Percentiles rank a stretch among this genome's conserved stretches.
Evolutionary conservation across 1,284 basidiomycete genomes (phyloP).

Genomic region (Phaffia rhodozyma): DNA sequence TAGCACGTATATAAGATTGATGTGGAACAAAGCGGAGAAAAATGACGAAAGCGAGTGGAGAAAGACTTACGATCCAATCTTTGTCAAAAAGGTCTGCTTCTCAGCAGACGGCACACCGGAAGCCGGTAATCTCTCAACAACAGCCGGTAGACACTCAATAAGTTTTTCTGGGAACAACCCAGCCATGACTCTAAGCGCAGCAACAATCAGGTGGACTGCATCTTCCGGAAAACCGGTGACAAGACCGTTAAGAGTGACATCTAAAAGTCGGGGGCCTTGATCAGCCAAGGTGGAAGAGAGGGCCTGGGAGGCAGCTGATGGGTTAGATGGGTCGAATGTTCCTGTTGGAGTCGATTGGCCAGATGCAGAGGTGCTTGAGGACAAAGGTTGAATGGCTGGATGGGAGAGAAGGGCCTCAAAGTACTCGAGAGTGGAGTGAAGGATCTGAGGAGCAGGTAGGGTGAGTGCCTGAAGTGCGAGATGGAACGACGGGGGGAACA

Average conservation of each 20-base stretch:
- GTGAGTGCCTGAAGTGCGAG: conserved; percentile 63
- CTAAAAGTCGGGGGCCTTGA: conserved; percentile 60
- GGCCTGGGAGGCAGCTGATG: conserved; percentile 32
- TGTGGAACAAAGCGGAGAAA: neutral
- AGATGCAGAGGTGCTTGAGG: neutral
- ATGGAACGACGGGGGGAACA: conserved; percentile 62
- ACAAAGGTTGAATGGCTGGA: conserved; percentile 25
- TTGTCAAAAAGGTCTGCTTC: conserved; percentile 61
- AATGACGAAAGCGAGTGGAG: neutral
- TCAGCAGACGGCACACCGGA: conserved; percentile 51
- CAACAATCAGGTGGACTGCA: conserved; percentile 56
- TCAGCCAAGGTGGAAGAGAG: conserved; percentile 35
- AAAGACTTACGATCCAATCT: conserved; percentile 54
- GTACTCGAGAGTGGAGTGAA: conserved; percentile 69
- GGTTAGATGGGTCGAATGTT: conserved; percentile 35
- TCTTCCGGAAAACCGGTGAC: conserved; percentile 84
- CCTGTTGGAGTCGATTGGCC: neutral
- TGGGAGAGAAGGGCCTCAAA: conserved; percentile 62
- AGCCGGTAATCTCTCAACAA: conserved; percentile 58
- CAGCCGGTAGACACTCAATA: conserved; percentile 55
- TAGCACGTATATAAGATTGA: conserved; percentile 13
- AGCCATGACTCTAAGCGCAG: conserved; percentile 61
- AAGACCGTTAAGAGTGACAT: conserved; percentile 61
- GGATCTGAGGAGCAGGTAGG: conserved; percentile 64
- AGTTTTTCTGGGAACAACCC: conserved; percentile 55